These are phyloP conservation scores for Pseudozyma sp. DNA, from an alignment of 1,284 basidiomycete genomes.

Conservation along the genomic window DNA sequence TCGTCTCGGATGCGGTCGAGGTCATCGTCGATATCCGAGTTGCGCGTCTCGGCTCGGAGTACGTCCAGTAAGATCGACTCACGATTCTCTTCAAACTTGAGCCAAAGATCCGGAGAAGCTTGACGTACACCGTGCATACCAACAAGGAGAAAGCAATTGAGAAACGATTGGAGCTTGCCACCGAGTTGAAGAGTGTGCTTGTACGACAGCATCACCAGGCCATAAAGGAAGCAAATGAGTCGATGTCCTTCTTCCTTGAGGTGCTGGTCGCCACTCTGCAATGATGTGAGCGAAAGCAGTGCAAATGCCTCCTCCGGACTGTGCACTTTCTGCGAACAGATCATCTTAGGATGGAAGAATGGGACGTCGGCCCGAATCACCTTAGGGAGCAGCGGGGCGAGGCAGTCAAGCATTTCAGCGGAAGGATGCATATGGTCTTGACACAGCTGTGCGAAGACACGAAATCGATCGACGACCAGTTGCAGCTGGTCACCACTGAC, in stretches of 20 bases:
- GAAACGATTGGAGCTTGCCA: conserved; percentile 19
- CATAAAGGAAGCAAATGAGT: conserved; percentile 31
- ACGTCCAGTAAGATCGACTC: conserved; percentile 34
- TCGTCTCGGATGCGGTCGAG: conserved; percentile 28
- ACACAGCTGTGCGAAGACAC: conserved; percentile 36
- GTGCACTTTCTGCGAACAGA: conserved; percentile 28
- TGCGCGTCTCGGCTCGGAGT: conserved; percentile 18
- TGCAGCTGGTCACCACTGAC: conserved; percentile 38
- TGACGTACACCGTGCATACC: conserved; percentile 29
- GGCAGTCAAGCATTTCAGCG: conserved; percentile 21
- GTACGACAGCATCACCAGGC: conserved; percentile 36
- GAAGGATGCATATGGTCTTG: conserved; percentile 36
- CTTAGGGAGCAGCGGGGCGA: conserved; percentile 21
- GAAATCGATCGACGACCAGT: conserved; percentile 30
- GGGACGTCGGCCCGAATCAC: conserved; percentile 20
- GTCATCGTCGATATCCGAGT: conserved; percentile 4
- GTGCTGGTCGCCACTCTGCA: conserved; percentile 13
- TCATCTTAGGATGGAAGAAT: conserved; percentile 36
- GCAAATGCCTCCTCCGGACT: conserved; percentile 32
- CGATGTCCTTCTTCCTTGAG: conserved; percentile 27
- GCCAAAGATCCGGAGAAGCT: conserved; percentile 29
- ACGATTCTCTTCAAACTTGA: conserved; percentile 22
- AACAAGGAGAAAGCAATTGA: conserved; percentile 36
- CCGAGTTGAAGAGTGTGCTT: conserved; percentile 34
- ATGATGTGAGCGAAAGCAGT: conserved; percentile 28